Evolutionary conservation across 345 rosid species (phyloP).

Genomic region (Schrenkiella parvula): DNA sequence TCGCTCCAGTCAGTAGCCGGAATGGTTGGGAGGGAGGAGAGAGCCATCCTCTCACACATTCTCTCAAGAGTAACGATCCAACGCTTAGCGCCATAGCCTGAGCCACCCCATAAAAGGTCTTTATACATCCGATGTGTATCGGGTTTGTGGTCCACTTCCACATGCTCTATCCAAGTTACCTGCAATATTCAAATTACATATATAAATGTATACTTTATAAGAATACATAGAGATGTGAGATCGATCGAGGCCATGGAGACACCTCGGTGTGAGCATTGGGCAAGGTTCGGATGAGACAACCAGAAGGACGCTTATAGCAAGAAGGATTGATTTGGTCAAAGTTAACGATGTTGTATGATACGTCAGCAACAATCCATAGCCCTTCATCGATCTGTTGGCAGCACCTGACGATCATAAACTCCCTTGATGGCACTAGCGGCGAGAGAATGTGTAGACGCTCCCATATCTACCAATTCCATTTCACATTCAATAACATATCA

Average conservation of each 20-base stretch:
- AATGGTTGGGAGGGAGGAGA: conserved; percentile 6
- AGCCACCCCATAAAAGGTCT: conserved; percentile 37
- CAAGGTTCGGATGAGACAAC: conserved; percentile 63
- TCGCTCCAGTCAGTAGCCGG: conserved; percentile 30
- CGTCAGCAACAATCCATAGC: conserved; percentile 61
- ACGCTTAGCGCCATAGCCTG: conserved; percentile 62
- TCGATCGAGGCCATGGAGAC: not conserved
- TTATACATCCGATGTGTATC: conserved; percentile 50
- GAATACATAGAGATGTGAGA: not conserved
- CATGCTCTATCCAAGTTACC: conserved; percentile 87
- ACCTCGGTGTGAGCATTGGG: conserved; percentile 54
- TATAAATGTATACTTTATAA: not conserved
- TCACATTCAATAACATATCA: not conserved
- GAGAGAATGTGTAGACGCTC: conserved; percentile 64
- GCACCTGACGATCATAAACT: conserved; percentile 53
- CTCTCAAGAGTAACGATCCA: conserved; percentile 56
- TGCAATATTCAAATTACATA: conserved; percentile 3
- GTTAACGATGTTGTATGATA: conserved; percentile 41
- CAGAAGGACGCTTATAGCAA: conserved; percentile 77
- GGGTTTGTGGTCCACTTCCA: conserved; percentile 55
- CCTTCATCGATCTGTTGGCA: conserved; percentile 52
- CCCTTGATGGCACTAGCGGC: conserved; percentile 65
- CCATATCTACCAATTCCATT: conserved; percentile 43
- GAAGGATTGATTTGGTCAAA: not conserved
- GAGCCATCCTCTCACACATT: conserved; percentile 56